Conservation (phyloP, 768 basidiomycete species). For the Nevesoporus exiguus region DNA sequence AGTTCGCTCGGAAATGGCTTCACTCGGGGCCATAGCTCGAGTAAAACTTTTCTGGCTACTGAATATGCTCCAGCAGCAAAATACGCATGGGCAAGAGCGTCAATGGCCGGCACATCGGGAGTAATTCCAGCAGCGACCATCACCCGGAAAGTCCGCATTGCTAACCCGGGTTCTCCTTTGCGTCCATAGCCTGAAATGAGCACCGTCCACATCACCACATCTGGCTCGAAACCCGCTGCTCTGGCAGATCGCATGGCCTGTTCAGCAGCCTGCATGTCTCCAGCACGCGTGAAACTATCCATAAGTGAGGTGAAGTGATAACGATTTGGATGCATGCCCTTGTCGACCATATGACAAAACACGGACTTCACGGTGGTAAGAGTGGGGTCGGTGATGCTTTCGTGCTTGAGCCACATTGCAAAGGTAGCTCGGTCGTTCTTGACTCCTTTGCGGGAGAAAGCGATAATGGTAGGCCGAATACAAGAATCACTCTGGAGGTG, state of each 20-base stretch:
- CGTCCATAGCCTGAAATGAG: constrained; percentile 70
- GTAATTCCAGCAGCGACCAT: constrained; percentile 60
- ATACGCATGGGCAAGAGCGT: constrained; percentile 68
- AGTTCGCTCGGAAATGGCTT: constrained; percentile 57
- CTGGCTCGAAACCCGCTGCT: constrained; percentile 50
- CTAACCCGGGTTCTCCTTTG: constrained; percentile 50
- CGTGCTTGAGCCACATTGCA: constrained; percentile 60
- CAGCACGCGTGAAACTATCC: constrained; percentile 61
- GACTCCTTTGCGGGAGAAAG: constrained; percentile 45
- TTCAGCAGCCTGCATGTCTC: constrained; percentile 57
- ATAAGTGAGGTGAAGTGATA: constrained; percentile 76
- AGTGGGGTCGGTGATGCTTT: constrained; percentile 52
- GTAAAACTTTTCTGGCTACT: constrained; percentile 51
- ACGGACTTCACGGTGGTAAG: constrained; percentile 48
- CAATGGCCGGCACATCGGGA: constrained; percentile 70
- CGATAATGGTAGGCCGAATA: constrained; percentile 42
- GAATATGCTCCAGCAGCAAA: constrained; percentile 51
- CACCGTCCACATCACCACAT: constrained; percentile 71
- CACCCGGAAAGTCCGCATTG: constrained; percentile 51
- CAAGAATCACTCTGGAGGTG: constrained; percentile 31
- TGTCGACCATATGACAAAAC: constrained; percentile 57
- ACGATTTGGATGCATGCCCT: constrained; percentile 67
- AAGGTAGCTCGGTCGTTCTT: constrained; percentile 56
- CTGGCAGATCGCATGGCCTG: constrained; percentile 52
- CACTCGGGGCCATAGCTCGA: constrained; percentile 62